Evolutionary conservation across 257 asterid genomes (phyloP), one percentile per base, ranked within the genome.

Genomic region (Scutellaria baicalensis): DNA sequence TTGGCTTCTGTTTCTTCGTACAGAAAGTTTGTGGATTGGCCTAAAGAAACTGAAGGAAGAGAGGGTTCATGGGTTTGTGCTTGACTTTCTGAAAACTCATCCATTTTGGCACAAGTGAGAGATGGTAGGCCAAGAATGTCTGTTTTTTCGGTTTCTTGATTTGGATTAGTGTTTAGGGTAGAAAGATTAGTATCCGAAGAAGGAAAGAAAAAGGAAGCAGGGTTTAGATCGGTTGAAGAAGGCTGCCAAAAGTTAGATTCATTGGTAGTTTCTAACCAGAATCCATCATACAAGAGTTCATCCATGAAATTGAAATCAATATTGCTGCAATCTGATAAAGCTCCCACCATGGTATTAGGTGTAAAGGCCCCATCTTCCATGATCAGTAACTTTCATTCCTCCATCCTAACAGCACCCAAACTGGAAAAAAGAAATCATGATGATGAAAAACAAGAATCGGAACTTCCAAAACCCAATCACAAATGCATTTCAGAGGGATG

Each of bases 201-300:
- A 33, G 81, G 80, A 7, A 75, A 84, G 74, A 9, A 12, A 59
- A 69, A 69, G 5, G 82, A 61, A 39, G 79, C 13, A 52, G 78
- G 67, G 66, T 55, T 77, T 14, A 77, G 76, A 72, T 66, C 65
- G 11, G 68, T 20, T 0, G 78, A 21, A 8, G 84, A 57, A 31
- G 89, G 85, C 62, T 80, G 89, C 84, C 83, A 79, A 69, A 88
- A 76, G 80, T 75, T 84, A 79, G 93, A 84, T 36, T 80, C 83
- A 40, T 83, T 35, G 16, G 86, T 76, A 43, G 95, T 77, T 69
- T 87, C 90, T 87, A 89, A 77, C 96, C 95, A 85, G 92, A 85
- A 89, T 11, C 96, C 96, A 42, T 89, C 96, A 45, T 72, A 77
- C 67, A 89, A 78, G 84, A 87, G 81, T 57, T 89, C 86, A 71